Conservation (phyloP, 176 grass and related monocot species). For the Microstegium vimineum region DNA sequence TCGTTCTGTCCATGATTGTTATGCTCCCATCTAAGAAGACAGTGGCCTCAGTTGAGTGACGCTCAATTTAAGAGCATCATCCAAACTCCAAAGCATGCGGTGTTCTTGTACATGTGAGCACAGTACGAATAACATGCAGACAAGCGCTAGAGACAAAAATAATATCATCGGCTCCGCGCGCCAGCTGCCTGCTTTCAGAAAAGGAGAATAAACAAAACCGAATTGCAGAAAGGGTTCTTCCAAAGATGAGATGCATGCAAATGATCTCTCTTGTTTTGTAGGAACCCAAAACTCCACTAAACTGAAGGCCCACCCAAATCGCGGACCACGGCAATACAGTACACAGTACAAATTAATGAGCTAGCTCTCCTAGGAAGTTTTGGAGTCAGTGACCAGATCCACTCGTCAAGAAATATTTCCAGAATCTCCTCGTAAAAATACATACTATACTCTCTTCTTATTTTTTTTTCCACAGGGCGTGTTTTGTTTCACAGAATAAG, state of each 20-base stretch:
- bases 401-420: neutral
- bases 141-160: neutral
- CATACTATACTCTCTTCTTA: neutral
- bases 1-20: neutral
- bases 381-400: neutral
- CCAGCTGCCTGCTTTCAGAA: neutral
- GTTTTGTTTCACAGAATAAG: neutral
- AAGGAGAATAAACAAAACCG: neutral
- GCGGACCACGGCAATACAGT: neutral
- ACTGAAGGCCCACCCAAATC: neutral
- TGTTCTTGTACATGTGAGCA: constrained; percentile 2
- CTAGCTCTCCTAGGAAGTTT: neutral
- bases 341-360: neutral
- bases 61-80: neutral
- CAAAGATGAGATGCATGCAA: neutral
- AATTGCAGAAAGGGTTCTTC: neutral
- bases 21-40: neutral
- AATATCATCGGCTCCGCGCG: neutral
- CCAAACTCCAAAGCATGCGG: neutral
- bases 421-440: neutral
- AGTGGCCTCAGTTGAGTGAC: neutral
- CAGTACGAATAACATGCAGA: neutral
- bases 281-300: neutral
- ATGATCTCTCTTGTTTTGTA: neutral
- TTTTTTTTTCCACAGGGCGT: neutral